Percentiles rank a stretch among this genome's conserved stretches.
phyloP scores from a whole-genome alignment of 441 rosid species.

The Jatropha multifida region DNA sequence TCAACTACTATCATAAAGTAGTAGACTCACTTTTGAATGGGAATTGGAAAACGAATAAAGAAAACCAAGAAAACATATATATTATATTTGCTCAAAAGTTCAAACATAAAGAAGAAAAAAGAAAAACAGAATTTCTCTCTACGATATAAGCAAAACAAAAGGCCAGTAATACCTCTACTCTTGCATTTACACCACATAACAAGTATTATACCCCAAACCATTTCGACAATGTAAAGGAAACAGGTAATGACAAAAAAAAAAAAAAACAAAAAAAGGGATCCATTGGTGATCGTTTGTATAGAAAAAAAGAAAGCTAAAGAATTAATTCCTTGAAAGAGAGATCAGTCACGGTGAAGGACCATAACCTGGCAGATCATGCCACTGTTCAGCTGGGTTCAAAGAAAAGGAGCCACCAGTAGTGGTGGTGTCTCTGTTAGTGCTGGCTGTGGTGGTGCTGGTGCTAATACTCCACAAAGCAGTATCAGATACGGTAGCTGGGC shows the following conservation, averaged over 20 bases:
- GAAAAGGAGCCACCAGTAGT: conserved; percentile 24
- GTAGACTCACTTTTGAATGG: not conserved
- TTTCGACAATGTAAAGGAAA: conserved; percentile 3
- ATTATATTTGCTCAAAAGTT: conserved; percentile 15
- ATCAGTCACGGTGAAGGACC: conserved; percentile 39
- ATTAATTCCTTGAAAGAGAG: not conserved
- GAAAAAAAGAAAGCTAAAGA: conserved; percentile 19
- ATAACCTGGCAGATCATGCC: conserved; percentile 46
- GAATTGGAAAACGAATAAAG: not conserved
- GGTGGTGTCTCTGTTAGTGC: conserved; percentile 18
- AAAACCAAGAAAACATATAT: conserved; percentile 15
- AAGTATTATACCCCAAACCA: conserved; percentile 7
- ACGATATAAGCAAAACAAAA: conserved; percentile 16
- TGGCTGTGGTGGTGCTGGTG: conserved; percentile 22
- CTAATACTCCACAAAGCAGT: conserved; percentile 42
- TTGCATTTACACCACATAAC: conserved; percentile 26
- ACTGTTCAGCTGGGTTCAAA: conserved; percentile 37
- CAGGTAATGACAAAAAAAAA: not conserved
- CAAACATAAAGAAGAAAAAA: conserved; percentile 19
- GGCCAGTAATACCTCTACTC: conserved; percentile 9
- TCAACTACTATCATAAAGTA: not conserved
- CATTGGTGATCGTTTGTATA: conserved; percentile 13
- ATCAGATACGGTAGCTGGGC: conserved; percentile 29
- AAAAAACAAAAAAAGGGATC: conserved; percentile 2
- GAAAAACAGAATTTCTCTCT: conserved; percentile 18